These are phyloP conservation scores for Leccinum pellstonianum DNA, from an alignment of 768 basidiomycete species.

Conservation along the genomic window DNA sequence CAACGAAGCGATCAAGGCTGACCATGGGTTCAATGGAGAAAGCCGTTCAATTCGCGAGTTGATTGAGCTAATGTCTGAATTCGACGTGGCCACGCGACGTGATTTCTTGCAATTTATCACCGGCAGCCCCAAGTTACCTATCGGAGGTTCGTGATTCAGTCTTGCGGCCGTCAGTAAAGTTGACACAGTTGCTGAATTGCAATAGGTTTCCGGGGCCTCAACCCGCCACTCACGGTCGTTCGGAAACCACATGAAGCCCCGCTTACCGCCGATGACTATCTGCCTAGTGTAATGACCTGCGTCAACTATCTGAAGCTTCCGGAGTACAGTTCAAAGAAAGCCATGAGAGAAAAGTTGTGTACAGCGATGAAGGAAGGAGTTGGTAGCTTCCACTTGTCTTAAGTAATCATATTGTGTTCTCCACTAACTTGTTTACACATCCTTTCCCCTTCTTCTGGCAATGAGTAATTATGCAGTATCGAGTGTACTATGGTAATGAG, in stretches of 20 bases:
- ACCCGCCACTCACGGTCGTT: conserved; percentile 92
- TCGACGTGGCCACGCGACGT: conserved; percentile 69
- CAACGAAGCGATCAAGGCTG: conserved; percentile 88
- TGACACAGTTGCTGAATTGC: background rate
- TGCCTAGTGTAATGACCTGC: conserved; percentile 99
- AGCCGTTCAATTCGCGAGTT: conserved; percentile 88
- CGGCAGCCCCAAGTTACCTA: conserved; percentile 94
- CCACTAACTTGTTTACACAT: conserved; percentile 26
- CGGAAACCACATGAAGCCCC: conserved; percentile 95
- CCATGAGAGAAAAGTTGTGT: conserved; percentile 80
- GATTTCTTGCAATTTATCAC: conserved; percentile 96
- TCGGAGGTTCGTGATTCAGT: conserved; percentile 67
- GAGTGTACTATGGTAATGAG: background rate
- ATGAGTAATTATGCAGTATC: background rate
- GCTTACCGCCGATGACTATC: conserved; percentile 87
- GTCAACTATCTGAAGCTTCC: conserved; percentile 96
- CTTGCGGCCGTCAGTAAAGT: background rate
- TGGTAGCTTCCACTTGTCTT: conserved; percentile 97
- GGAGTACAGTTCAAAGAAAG: conserved; percentile 85
- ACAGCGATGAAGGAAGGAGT: conserved; percentile 91
- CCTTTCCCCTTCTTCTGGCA: conserved; percentile 10
- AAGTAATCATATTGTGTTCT: conserved; percentile 25
- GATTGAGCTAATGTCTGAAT: conserved; percentile 82
- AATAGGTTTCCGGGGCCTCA: conserved; percentile 89
- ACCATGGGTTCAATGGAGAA: conserved; percentile 97